A percentile compares a stretch with the other conserved stretches of the same genome.
These are phyloP conservation scores for Wallacemonas sp. DNA, from an alignment of 208 protist genomes.

Conservation along the genomic window DNA sequence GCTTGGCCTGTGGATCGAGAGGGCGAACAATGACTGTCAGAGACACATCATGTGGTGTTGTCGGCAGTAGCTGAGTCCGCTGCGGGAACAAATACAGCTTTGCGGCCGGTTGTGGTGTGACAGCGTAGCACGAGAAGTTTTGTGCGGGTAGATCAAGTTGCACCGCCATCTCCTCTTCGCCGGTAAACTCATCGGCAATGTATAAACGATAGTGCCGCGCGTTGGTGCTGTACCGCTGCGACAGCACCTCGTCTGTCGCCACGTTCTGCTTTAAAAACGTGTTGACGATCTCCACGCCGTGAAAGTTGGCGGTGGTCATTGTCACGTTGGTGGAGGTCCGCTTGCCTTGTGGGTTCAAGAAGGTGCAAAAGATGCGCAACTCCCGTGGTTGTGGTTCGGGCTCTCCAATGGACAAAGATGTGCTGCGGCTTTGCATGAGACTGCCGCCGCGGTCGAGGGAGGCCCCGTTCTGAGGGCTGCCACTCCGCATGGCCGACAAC, in stretches of 20 bases:
- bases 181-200: constrained; percentile 87
- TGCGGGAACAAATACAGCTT: constrained; percentile 78
- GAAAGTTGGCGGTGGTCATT: constrained; percentile 48
- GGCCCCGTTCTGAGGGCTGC: neutral
- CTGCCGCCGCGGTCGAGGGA: neutral
- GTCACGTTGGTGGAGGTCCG: constrained; percentile 47
- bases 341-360: constrained; percentile 60
- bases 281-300: constrained; percentile 76
- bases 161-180: constrained; percentile 82
- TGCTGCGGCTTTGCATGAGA: constrained; percentile 4
- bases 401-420: constrained; percentile 7
- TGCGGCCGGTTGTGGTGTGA: constrained; percentile 68
- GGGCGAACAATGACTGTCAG: constrained; percentile 68
- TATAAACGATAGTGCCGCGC: constrained; percentile 81
- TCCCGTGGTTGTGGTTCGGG: constrained; percentile 25
- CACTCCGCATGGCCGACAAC: neutral
- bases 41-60: constrained; percentile 64
- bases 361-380: constrained; percentile 75
- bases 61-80: constrained; percentile 52
- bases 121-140: constrained; percentile 80
- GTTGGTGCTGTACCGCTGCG: constrained; percentile 67
- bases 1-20: constrained; percentile 49
- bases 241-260: constrained; percentile 45
- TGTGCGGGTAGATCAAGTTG: constrained; percentile 59
- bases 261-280: constrained; percentile 69